Conservation (phyloP, 2,329 filamentous ascomycete species). For the Waltergamsia citrina region DNA sequence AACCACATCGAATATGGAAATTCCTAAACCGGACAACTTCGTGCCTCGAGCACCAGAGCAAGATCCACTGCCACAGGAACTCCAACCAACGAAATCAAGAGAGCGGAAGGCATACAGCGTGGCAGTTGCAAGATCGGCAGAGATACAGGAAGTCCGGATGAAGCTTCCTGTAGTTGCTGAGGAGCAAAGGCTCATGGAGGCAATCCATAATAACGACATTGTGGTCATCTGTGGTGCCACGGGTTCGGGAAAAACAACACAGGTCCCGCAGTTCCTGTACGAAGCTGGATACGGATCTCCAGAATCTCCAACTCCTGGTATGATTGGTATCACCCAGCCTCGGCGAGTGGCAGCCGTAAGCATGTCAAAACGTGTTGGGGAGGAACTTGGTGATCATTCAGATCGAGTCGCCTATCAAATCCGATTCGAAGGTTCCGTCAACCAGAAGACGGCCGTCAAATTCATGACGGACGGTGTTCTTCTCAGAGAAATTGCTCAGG, state of each 20-base stretch:
- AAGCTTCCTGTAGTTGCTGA: slow-evolving; percentile 86
- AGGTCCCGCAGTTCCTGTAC: slow-evolving; percentile 91
- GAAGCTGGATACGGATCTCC: slow-evolving; percentile 84
- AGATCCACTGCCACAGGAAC: slow-evolving; percentile 60
- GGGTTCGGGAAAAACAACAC: slow-evolving; percentile 95
- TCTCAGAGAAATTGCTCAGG: slow-evolving; percentile 80
- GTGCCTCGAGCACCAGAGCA: slow-evolving; percentile 57
- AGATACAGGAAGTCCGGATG: slow-evolving; percentile 70
- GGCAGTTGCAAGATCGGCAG: slow-evolving; percentile 55
- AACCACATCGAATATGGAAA: slow-evolving; percentile 31
- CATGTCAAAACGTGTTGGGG: slow-evolving; percentile 85
- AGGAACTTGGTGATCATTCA: slow-evolving; percentile 74
- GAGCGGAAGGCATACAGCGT: slow-evolving; percentile 70
- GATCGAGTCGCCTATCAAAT: slow-evolving; percentile 84
- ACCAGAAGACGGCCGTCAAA: slow-evolving; percentile 78
- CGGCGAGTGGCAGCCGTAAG: slow-evolving; percentile 91
- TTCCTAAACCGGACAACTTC: slow-evolving; percentile 53
- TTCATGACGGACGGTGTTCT: slow-evolving; percentile 99
- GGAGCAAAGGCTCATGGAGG: slow-evolving; percentile 97
- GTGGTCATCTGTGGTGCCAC: slow-evolving; percentile 92
- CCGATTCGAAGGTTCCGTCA: slow-evolving; percentile 80
- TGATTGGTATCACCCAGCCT: slow-evolving; percentile 94
- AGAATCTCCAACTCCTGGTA: slow-evolving; percentile 70
- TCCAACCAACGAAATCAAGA: slow-evolving; percentile 49
- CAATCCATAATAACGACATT: slow-evolving; percentile 82